These are phyloP conservation scores for Oryza coarctata DNA, from an alignment of 176 grass and related monocot species.

Conservation along the genomic window DNA sequence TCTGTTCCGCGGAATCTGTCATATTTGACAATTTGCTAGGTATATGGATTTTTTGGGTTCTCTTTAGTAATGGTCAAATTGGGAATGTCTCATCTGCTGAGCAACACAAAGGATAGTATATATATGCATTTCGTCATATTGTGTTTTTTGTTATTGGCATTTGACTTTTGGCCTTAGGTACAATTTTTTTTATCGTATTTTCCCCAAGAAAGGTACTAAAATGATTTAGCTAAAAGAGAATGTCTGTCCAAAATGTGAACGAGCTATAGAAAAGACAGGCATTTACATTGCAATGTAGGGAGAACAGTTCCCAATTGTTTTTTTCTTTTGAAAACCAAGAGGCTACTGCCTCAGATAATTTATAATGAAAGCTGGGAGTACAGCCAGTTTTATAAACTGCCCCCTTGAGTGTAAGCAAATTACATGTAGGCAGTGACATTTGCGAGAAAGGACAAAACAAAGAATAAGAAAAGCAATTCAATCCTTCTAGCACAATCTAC, in stretches of 20 bases:
- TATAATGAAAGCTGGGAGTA: too few relatives aligned
- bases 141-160: background rate
- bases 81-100: background rate
- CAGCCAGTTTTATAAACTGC: too few relatives aligned
- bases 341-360: too few relatives aligned
- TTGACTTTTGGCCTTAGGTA: background rate
- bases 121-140: background rate
- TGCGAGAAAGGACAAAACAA: too few relatives aligned
- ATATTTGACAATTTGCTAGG: background rate
- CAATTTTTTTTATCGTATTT: background rate
- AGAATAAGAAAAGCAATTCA: too few relatives aligned
- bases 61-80: background rate
- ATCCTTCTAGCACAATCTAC: too few relatives aligned
- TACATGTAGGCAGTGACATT: too few relatives aligned
- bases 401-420: too few relatives aligned
- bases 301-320: background rate
- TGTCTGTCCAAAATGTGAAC: background rate
- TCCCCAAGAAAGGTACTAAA: background rate
- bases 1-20: background rate
- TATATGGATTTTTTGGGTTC: background rate
- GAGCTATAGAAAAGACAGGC: too few relatives aligned
- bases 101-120: background rate
- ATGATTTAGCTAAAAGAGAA: background rate
- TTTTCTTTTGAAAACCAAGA: too few relatives aligned
- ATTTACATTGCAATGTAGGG: background rate